Evolutionary conservation across 129 eudicot species (phyloP), one percentile per base, ranked within the genome.

Genomic region (Pittosporum tobira): DNA sequence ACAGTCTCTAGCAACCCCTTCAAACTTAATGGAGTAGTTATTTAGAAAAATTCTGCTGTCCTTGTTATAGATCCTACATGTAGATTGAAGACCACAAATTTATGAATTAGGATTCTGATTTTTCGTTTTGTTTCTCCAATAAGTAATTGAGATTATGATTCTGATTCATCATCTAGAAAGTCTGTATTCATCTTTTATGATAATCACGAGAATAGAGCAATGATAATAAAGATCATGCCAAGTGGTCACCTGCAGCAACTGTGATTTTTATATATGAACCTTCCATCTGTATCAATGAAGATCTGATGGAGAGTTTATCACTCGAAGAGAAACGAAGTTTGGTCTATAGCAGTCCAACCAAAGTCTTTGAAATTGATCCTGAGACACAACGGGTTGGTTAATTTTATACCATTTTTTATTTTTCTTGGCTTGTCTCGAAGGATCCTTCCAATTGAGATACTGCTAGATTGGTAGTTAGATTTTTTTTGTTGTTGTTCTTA

Each of bases 231-330:
- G 95, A 89, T 77, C 93, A 89, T 68, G 97, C 95, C 6, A 89
- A 89, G 26, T 89, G 97, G 97, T 85, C 95, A 3, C 95, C 97
- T 74, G 97, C 97, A 37, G 95, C 97, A 63, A 89, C 97, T 30
- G 97, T 85, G 20, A 85, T 93, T 46, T 88, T 88, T 75, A 82
- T 88, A 95, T 84, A 81, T 70, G 97, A 88, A 59, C 97, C 97
- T 19, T 91, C 79, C 56, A 88, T 88, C 48, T 81, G 74, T 66
- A 81, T 89, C 61, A 89, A 89, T 47, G 93, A 89, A 68, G 97
- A 82, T 58, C 38, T 89, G 79, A 82, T 89, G 95, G 97, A 82
- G 63, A 85, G 75, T 2, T 70, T 89, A 52, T 65, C 93, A 21
- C 88, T 82, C 29, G 84, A 82, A 19, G 81, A 88, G 71, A 88